phyloP scores from a whole-genome alignment of 1,284 basidiomycete species.

The Wolfiporia cocos region DNA sequence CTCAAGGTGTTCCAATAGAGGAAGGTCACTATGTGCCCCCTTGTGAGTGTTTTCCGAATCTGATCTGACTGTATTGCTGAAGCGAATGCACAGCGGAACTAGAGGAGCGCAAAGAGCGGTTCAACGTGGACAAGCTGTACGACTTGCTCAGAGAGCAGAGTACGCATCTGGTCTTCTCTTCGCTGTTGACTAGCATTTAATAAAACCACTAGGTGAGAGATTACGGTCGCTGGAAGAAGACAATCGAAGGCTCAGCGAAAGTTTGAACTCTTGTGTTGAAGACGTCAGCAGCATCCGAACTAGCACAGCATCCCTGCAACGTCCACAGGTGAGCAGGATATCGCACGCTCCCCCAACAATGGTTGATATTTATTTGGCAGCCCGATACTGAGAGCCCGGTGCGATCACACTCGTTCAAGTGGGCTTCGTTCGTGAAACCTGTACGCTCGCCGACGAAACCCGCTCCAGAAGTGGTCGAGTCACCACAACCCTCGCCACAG shows the following conservation, averaged over 20 bases:
- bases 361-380: constrained; percentile 4
- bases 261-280: constrained; percentile 56
- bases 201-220: constrained; percentile 48
- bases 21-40: constrained; percentile 87
- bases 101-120: constrained; percentile 50
- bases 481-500: constrained; percentile 72
- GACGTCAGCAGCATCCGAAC: constrained; percentile 49
- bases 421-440: constrained; percentile 70
- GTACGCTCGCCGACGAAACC: constrained; percentile 72
- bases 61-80: too few species aligned
- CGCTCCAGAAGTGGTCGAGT: constrained; percentile 46
- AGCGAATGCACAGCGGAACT: constrained; percentile 48
- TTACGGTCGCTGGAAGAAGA: constrained; percentile 70
- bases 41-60: constrained; percentile 48
- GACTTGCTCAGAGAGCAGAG: constrained; percentile 74
- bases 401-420: constrained; percentile 76
- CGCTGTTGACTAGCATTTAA: constrained; percentile 4
- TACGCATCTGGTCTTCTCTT: constrained; percentile 24
- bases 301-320: constrained; percentile 2
- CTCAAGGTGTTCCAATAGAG: constrained; percentile 78
- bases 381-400: constrained; percentile 49
- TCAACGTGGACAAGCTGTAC: constrained; percentile 65
- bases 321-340: constrained; percentile 23
- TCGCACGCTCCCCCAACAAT: neutral
- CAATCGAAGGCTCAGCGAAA: constrained; percentile 60